Evolutionary conservation across 352 stramenopile species (phyloP).

Genomic region (Blastocystis hominis): DNA sequence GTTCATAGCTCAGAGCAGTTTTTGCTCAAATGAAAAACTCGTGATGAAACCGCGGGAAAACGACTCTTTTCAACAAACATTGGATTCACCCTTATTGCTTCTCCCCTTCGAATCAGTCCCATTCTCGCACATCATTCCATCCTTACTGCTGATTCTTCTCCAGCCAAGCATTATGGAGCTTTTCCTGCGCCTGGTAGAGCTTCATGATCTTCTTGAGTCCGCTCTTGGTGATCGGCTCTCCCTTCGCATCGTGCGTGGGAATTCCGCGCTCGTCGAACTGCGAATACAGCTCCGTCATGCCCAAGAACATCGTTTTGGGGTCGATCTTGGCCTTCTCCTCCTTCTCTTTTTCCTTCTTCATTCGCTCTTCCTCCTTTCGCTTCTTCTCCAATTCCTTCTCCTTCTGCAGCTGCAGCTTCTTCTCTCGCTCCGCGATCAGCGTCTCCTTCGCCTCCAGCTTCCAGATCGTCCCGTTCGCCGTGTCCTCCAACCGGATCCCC

Average conservation of each 20-base stretch:
- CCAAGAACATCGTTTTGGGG: constrained; percentile 80
- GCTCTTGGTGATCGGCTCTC: constrained; percentile 85
- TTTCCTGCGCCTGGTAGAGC: constrained; percentile 86
- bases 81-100: neutral
- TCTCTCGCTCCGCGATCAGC: constrained; percentile 68
- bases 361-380: constrained; percentile 56
- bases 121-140: neutral
- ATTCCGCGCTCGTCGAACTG: constrained; percentile 81
- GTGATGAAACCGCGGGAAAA: neutral
- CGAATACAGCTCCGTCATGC: constrained; percentile 75
- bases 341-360: constrained; percentile 65
- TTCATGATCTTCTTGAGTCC: constrained; percentile 90
- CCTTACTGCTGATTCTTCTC: neutral
- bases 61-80: neutral
- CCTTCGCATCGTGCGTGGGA: constrained; percentile 81
- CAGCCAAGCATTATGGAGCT: constrained; percentile 63
- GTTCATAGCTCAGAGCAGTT: neutral
- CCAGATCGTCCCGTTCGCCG: constrained; percentile 69
- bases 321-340: constrained; percentile 78
- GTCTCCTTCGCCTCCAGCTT: constrained; percentile 79
- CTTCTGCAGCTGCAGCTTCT: constrained; percentile 66
- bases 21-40: neutral
- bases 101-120: neutral
- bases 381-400: constrained; percentile 68
- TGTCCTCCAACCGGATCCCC: constrained; percentile 76